Evolutionary conservation across 2,329 filamentous ascomycete species (phyloP).

Genomic region (Cladosporium sp.): DNA sequence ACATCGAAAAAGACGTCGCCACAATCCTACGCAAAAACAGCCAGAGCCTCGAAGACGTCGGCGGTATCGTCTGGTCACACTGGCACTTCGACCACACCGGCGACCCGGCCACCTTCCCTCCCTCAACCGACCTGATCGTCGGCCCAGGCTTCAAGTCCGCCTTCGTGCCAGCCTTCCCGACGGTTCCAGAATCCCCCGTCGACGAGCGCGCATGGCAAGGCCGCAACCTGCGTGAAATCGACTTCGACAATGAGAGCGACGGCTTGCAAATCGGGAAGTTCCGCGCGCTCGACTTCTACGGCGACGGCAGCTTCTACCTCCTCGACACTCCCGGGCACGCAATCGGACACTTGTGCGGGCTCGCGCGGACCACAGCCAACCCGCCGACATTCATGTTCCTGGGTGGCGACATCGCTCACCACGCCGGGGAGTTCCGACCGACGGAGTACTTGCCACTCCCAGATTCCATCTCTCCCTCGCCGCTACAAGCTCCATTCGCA

Average conservation of each 20-base stretch:
- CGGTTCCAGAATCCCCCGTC: conserved; percentile 39
- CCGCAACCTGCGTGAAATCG: conserved; percentile 41
- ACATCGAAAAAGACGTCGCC: conserved; percentile 43
- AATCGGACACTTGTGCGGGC: conserved; percentile 51
- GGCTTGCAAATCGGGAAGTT: conserved; percentile 47
- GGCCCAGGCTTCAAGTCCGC: conserved; percentile 47
- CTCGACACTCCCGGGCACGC: conserved; percentile 56
- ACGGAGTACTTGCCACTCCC: conserved; percentile 46
- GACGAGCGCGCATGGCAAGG: conserved; percentile 42
- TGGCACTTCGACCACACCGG: conserved; percentile 36
- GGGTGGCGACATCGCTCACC: conserved; percentile 52
- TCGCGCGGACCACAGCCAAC: conserved; percentile 46
- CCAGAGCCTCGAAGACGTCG: conserved; percentile 35
- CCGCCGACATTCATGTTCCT: conserved; percentile 50
- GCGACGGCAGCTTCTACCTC: conserved; percentile 58
- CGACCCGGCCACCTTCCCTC: conserved; percentile 46
- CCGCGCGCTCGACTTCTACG: conserved; percentile 55
- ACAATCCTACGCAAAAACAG: conserved; percentile 42
- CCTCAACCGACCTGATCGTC: conserved; percentile 46
- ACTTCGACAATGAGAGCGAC: conserved; percentile 33
- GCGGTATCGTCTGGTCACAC: conserved; percentile 30
- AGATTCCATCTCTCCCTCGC: conserved; percentile 42
- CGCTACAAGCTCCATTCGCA: conserved; percentile 34
- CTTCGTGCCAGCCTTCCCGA: conserved; percentile 47
- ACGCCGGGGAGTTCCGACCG: conserved; percentile 51